These are phyloP conservation scores for Cladorrhinum sp. DNA, from an alignment of 2,329 filamentous ascomycete genomes.

Conservation along the genomic window DNA sequence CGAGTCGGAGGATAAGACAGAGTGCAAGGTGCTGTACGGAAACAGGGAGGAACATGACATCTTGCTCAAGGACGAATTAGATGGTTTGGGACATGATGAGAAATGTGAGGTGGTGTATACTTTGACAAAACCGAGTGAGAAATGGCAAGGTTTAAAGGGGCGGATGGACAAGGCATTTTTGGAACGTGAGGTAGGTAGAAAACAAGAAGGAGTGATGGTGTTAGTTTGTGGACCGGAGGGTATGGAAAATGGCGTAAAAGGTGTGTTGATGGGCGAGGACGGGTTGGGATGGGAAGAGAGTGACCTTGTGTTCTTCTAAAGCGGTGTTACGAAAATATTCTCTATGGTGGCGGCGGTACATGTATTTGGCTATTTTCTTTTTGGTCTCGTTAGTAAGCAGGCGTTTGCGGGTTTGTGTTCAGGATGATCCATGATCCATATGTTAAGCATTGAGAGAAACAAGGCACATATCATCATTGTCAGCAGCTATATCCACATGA, in stretches of 20 bases:
- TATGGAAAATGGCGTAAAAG: slow-evolving; percentile 66
- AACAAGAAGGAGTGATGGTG: slow-evolving; percentile 53
- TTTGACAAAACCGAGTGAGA: slow-evolving; percentile 59
- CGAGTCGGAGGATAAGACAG: slow-evolving; percentile 60
- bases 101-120: slow-evolving; percentile 67
- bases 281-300: slow-evolving; percentile 69
- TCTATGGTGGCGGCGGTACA: too few species aligned
- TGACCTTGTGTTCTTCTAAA: slow-evolving; percentile 72
- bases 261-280: slow-evolving; percentile 43
- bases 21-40: slow-evolving; percentile 72
- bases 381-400: too few species aligned
- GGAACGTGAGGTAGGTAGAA: slow-evolving; percentile 52
- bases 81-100: slow-evolving; percentile 55
- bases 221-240: slow-evolving; percentile 76
- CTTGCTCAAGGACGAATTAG: slow-evolving; percentile 71
- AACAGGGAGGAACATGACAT: slow-evolving; percentile 79
- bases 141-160: slow-evolving; percentile 68
- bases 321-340: too few species aligned
- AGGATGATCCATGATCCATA: too few species aligned
- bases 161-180: slow-evolving; percentile 64
- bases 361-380: too few species aligned
- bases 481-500: too few species aligned
- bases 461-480: too few species aligned
- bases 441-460: too few species aligned
- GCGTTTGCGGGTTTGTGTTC: too few species aligned